These are phyloP conservation scores for Clitopilus passeckerianus DNA, from an alignment of 768 basidiomycete species.

Conservation along the genomic window DNA sequence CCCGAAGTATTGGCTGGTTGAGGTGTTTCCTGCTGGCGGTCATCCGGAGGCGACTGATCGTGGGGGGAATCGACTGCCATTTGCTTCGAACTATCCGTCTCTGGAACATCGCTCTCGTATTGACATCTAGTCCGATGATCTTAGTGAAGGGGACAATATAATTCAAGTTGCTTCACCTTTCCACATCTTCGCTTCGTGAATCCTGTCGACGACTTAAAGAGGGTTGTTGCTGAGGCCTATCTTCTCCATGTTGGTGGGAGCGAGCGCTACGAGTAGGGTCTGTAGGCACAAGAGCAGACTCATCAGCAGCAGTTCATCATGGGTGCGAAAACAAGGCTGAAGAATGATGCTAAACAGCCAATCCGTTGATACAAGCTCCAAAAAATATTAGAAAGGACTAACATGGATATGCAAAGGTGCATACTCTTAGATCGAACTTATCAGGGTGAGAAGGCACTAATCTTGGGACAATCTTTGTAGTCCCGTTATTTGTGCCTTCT, in stretches of 20 bases:
- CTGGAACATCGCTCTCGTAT: background rate
- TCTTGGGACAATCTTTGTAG: too few species aligned
- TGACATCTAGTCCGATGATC: background rate
- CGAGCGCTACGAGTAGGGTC: background rate
- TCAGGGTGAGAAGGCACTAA: background rate
- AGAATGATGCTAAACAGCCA: too few species aligned
- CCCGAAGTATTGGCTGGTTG: too few species aligned
- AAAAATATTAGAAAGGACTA: background rate
- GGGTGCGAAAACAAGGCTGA: background rate
- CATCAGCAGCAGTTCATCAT: background rate
- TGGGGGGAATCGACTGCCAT: background rate
- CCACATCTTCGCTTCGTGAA: background rate
- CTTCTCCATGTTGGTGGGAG: background rate
- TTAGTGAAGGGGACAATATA: background rate
- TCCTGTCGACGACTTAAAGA: background rate
- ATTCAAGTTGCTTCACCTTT: background rate
- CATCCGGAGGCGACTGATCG: too few species aligned
- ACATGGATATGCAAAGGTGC: background rate
- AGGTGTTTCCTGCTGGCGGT: too few species aligned
- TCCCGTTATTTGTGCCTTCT: background rate
- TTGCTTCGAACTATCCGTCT: background rate
- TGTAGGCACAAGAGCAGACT: background rate
- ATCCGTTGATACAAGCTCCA: background rate
- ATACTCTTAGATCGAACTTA: background rate
- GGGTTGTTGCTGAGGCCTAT: too few species aligned